phyloP scores from a whole-genome alignment of 108 stramenopile genomes.

The Skeletonema marinoi region DNA sequence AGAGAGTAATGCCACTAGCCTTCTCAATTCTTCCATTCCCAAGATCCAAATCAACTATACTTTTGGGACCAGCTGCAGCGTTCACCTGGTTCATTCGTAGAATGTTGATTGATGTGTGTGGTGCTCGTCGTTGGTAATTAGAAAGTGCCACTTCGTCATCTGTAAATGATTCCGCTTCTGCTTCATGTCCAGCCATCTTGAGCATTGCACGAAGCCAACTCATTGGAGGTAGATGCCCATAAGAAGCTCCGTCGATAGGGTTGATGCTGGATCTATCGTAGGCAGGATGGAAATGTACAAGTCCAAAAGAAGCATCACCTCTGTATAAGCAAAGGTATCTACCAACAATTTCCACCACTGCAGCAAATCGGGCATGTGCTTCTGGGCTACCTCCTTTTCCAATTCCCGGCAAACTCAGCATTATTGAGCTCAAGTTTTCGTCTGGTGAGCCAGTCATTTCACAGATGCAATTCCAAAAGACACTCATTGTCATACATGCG shows the following conservation, averaged over 20 bases:
- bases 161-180: slow-evolving; percentile 46
- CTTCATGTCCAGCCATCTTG: slow-evolving; percentile 49
- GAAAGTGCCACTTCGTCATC: slow-evolving; percentile 60
- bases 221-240: slow-evolving; percentile 75
- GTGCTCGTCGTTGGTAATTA: slow-evolving; percentile 73
- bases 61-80: slow-evolving; percentile 41
- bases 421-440: slow-evolving; percentile 46
- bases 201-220: slow-evolving; percentile 68
- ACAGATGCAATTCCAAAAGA: slow-evolving; percentile 82
- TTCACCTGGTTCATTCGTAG: slow-evolving; percentile 53
- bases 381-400: slow-evolving; percentile 19
- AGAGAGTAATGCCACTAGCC: slow-evolving; percentile 58
- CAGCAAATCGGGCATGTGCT: slow-evolving; percentile 60
- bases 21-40: slow-evolving; percentile 56
- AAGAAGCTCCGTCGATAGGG: slow-evolving; percentile 47
- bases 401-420: slow-evolving; percentile 61
- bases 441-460: slow-evolving; percentile 61
- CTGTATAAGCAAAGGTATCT: slow-evolving; percentile 60
- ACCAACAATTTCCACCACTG: slow-evolving; percentile 67
- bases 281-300: slow-evolving; percentile 69
- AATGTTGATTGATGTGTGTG: slow-evolving; percentile 72
- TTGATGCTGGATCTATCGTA: slow-evolving; percentile 62
- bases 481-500: slow-evolving; percentile 55
- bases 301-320: slow-evolving; percentile 60
- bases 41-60: slow-evolving; percentile 56